These are phyloP conservation scores for Lodderomyces theae DNA, from an alignment of 1,139 yeast species.

Conservation along the genomic window DNA sequence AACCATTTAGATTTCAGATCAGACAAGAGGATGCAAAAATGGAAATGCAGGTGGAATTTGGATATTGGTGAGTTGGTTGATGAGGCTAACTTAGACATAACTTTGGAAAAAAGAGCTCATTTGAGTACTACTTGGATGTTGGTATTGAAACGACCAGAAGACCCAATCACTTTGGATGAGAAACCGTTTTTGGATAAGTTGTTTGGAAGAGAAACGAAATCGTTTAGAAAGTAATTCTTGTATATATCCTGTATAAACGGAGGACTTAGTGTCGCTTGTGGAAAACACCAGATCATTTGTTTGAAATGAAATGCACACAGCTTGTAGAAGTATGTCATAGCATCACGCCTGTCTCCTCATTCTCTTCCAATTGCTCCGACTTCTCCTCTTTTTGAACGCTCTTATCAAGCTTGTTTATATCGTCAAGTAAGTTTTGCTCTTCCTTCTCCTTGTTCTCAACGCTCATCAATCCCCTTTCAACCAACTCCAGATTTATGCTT, in stretches of 20 bases:
- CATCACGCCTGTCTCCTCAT: background rate
- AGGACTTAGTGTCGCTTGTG: too few species aligned
- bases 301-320: too few species aligned
- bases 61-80: slow-evolving; percentile 86
- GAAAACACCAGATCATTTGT: too few species aligned
- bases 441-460: slow-evolving; percentile 10
- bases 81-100: slow-evolving; percentile 79
- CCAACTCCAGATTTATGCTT: slow-evolving; percentile 25
- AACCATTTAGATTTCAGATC: slow-evolving; percentile 80
- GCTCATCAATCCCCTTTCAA: slow-evolving; percentile 23
- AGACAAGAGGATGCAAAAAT: slow-evolving; percentile 75
- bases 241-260: background rate
- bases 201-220: slow-evolving; percentile 30
- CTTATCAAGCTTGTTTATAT: slow-evolving; percentile 9
- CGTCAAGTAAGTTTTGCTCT: slow-evolving; percentile 10
- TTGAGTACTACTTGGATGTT: slow-evolving; percentile 93
- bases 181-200: slow-evolving; percentile 44
- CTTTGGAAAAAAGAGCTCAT: slow-evolving; percentile 76
- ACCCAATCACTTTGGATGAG: slow-evolving; percentile 44
- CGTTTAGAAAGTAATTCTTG: slow-evolving; percentile 12
- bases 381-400: slow-evolving; percentile 8
- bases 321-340: background rate
- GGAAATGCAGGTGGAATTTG: slow-evolving; percentile 98
- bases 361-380: background rate
- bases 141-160: slow-evolving; percentile 71